Base-by-base conservation (phyloP, 331 rosid genomes). In the Telfairia occidentalis region DNA sequence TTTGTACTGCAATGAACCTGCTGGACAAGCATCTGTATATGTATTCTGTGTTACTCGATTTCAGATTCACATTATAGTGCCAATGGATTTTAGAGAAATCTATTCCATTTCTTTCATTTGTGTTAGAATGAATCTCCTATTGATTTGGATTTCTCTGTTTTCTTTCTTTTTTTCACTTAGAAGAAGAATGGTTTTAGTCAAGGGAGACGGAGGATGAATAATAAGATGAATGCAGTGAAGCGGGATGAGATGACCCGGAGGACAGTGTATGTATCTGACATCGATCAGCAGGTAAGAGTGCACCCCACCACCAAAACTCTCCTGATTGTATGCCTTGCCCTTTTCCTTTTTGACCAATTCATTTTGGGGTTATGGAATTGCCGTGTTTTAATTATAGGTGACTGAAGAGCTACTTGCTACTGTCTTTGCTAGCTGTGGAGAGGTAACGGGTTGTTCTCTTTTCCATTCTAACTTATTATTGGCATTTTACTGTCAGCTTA, bases 371-470 rank as follows among this genome's bases (percentile, higher is more conserved):
- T 42, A 70, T 76, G 66, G 66, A 65, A 53, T 65, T 61, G 58
- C 48, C 81, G 50, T 74, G 77, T 57, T 10, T 80, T 79, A 64
- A 71, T 13, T 78, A 46, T 69, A 95, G 99, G 99, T 95, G 38
- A 95, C 99, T 9, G 99, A 95, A 87, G 99, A 95, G 86, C 97
- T 90, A 82, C 89, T 95, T 76, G 99, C 99, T 52, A 89, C 93
- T 63, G 93, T 95, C 73, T 95, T 95, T 85, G 93, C 92, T 74
- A 84, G 73, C 79, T 95, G 97, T 32, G 99, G 99, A 63, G 96
- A 92, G 96, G 99, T 95, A 78, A 64, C 26, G 54, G 11, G 12
- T 21, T 55, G 83, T 43, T 45, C 4, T 55, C 52, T 81, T 38
- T 74, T 63, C 13, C 55, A 38, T n/a, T 71, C 38, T 60, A 76